Conservation (phyloP, 805 yeast genomes). For the Suhomyces kilbournensis region DNA sequence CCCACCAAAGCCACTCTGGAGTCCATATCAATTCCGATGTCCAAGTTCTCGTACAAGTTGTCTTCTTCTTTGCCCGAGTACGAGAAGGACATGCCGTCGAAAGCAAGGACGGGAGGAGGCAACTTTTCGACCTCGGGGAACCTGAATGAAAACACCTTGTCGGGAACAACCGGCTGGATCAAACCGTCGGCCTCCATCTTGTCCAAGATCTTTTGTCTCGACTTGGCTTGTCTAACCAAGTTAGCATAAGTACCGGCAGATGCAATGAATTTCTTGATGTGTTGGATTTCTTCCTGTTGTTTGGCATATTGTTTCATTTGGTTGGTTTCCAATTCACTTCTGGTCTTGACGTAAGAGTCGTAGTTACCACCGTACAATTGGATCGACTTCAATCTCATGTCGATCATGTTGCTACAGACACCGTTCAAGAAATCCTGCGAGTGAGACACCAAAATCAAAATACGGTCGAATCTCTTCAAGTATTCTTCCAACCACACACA, state of each 20-base stretch:
- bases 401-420: conserved; percentile 97
- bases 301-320: conserved; percentile 96
- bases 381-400: conserved; percentile 84
- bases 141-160: conserved; percentile 88
- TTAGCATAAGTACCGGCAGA: conserved; percentile 99
- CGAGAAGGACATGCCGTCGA: conserved; percentile 90
- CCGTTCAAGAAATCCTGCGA: conserved; percentile 99
- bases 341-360: conserved; percentile 93
- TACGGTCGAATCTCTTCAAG: conserved; percentile 89
- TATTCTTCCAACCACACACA: conserved; percentile 99
- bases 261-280: conserved; percentile 97
- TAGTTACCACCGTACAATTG: conserved; percentile 94
- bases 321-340: conserved; percentile 89
- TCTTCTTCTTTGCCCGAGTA: conserved; percentile 82
- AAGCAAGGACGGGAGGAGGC: conserved; percentile 98
- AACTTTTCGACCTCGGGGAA: conserved; percentile 95
- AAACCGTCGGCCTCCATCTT: conserved; percentile 99
- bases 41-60: conserved; percentile 84
- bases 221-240: conserved; percentile 97
- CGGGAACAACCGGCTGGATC: conserved; percentile 87
- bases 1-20: conserved; percentile 97
- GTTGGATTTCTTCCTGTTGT: conserved; percentile 98
- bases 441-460: conserved; percentile 91
- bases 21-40: conserved; percentile 99
- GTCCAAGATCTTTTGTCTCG: conserved; percentile 98